Percentiles rank a stretch among this genome's conserved stretches.
Evolutionary conservation across 192 early-diverging fungal species (phyloP).

Genomic region (Backusella tarrabulga): DNA sequence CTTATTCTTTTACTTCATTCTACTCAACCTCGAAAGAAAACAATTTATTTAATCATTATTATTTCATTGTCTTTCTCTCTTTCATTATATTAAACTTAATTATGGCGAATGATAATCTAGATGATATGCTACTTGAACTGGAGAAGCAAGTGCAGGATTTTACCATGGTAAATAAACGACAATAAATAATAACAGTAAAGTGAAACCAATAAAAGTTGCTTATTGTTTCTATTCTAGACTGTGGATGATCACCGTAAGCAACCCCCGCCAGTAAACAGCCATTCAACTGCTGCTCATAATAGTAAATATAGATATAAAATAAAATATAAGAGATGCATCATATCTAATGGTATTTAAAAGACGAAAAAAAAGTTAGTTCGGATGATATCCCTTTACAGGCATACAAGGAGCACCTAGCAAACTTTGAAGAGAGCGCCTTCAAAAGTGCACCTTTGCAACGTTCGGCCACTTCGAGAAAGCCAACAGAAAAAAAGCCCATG

Average conservation of each 20-base stretch:
- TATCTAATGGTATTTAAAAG: background rate
- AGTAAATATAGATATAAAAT: background rate
- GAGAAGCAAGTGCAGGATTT: conserved; percentile 1
- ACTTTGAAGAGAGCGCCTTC: background rate
- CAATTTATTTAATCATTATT: background rate
- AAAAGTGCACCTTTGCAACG: background rate
- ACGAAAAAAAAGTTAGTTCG: background rate
- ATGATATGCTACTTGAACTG: background rate
- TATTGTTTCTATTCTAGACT: background rate
- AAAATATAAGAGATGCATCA: background rate
- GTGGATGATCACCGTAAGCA: background rate
- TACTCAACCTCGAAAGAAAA: background rate
- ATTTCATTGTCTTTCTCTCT: background rate
- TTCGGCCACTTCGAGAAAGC: background rate
- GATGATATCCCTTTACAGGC: background rate
- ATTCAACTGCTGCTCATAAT: background rate
- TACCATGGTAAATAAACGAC: background rate
- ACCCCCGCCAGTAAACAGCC: background rate
- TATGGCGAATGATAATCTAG: background rate
- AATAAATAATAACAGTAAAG: background rate
- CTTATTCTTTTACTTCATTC: background rate
- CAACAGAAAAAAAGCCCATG: background rate
- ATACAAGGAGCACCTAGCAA: background rate
- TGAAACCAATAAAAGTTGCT: background rate
- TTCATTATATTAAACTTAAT: background rate